A percentile compares a stretch with the other conserved stretches of the same genome.
Conservation (phyloP, 768 basidiomycete genomes). For the Infundibulicybe gibba region DNA sequence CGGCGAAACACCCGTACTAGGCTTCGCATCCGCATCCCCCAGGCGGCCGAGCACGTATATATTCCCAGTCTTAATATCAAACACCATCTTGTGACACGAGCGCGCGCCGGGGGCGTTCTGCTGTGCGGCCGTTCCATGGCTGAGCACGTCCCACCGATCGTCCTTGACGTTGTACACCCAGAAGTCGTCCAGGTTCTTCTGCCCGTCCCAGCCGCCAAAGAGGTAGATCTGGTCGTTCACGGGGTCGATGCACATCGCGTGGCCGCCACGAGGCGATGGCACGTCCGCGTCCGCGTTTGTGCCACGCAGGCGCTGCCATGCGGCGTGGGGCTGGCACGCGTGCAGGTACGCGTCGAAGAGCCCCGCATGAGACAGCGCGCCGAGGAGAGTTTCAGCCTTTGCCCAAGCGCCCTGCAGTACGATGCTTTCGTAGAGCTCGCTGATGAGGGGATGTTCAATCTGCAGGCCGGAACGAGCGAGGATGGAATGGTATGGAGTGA, state of each 20-base stretch:
- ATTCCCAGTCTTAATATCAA: slow-evolving; percentile 63
- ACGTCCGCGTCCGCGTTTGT: slow-evolving; percentile 63
- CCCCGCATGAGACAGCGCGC: slow-evolving; percentile 42
- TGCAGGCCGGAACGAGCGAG: slow-evolving; percentile 50
- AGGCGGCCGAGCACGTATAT: slow-evolving; percentile 75
- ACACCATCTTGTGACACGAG: slow-evolving; percentile 81
- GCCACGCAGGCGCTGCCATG: slow-evolving; percentile 59
- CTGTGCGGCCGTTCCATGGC: slow-evolving; percentile 49
- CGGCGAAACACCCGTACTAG: slow-evolving; percentile 16
- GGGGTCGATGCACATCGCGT: slow-evolving; percentile 78
- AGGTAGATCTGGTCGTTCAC: slow-evolving; percentile 63
- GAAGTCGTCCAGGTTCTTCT: slow-evolving; percentile 71
- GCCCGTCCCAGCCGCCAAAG: slow-evolving; percentile 78
- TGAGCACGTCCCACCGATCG: slow-evolving; percentile 60
- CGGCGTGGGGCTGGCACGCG: slow-evolving; percentile 52
- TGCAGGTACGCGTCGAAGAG: slow-evolving; percentile 63
- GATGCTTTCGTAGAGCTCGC: slow-evolving; percentile 56
- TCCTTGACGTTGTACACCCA: slow-evolving; percentile 66
- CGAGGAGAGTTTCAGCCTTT: slow-evolving; percentile 51
- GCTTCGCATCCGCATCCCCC: slow-evolving; percentile 47
- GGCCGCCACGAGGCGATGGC: slow-evolving; percentile 70
- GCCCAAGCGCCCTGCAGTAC: slow-evolving; percentile 68
- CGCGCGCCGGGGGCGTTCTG: slow-evolving; percentile 66
- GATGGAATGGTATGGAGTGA: slow-evolving; percentile 61
- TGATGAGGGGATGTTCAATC: slow-evolving; percentile 70